phyloP scores from a whole-genome alignment of 2,329 filamentous ascomycete genomes.

The Aciculosporium take region DNA sequence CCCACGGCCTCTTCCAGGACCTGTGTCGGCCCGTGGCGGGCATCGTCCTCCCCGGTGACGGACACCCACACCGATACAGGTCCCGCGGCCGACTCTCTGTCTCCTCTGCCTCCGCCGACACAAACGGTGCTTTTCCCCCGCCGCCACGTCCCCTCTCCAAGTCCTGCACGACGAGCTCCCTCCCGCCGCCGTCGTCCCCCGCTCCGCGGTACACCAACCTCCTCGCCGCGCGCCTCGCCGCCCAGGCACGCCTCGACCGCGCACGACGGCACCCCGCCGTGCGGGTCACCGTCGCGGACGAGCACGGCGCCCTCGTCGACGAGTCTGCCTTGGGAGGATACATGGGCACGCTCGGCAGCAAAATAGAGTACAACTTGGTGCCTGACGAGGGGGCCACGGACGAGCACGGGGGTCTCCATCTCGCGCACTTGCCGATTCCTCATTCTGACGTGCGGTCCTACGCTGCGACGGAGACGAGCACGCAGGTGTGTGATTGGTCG shows the following conservation, averaged over 20 bases:
- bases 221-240: slow-evolving; percentile 41
- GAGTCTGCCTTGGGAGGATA: slow-evolving; percentile 44
- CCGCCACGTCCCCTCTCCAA: slow-evolving; percentile 13
- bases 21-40: slow-evolving; percentile 50
- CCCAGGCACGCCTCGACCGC: slow-evolving; percentile 49
- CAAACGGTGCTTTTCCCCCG: no score
- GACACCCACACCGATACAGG: slow-evolving; percentile 20
- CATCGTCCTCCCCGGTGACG: slow-evolving; percentile 36
- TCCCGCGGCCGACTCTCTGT: neutral
- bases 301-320: slow-evolving; percentile 35
- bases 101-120: no score
- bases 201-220: slow-evolving; percentile 32
- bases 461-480: no score
- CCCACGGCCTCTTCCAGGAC: slow-evolving; percentile 53
- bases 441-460: no score
- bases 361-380: slow-evolving; percentile 44
- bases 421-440: no score
- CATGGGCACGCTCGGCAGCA: slow-evolving; percentile 44
- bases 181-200: slow-evolving; percentile 12
- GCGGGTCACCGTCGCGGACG: slow-evolving; percentile 41
- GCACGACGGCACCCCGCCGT: slow-evolving; percentile 40
- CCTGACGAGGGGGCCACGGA: slow-evolving; percentile 43
- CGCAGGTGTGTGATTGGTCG: no score
- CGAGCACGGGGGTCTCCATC: slow-evolving; percentile 40
- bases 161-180: slow-evolving; percentile 22